Conservation (phyloP, 2,329 filamentous ascomycete genomes). For the Coniella lustricola region DNA sequence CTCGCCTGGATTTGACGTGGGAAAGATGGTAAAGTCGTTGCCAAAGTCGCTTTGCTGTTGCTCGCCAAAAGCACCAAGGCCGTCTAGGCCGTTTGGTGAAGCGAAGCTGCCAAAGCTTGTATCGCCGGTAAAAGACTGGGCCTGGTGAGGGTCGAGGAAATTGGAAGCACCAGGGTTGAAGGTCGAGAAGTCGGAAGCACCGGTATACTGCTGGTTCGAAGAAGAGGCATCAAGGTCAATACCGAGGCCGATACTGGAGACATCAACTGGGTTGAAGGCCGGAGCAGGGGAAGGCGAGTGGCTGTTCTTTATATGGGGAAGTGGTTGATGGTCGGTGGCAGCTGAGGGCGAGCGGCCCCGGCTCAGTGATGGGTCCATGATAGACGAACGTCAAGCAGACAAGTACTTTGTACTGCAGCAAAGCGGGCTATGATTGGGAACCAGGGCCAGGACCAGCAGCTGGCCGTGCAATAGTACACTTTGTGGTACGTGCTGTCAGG, state of each 20-base stretch:
- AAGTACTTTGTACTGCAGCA: not conserved
- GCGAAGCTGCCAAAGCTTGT: constrained; percentile 34
- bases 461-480: too few species aligned
- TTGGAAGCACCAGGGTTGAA: constrained; percentile 30
- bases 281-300: constrained; percentile 50
- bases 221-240: constrained; percentile 50
- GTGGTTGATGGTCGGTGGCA: constrained; percentile 27
- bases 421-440: constrained; percentile 18
- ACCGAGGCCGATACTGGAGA: constrained; percentile 44
- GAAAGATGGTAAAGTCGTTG: constrained; percentile 60
- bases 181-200: constrained; percentile 37
- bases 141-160: constrained; percentile 43
- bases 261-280: constrained; percentile 39
- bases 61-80: constrained; percentile 35
- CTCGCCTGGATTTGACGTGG: constrained; percentile 33
- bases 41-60: constrained; percentile 43
- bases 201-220: constrained; percentile 33
- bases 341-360: constrained; percentile 7
- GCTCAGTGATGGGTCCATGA: constrained; percentile 9
- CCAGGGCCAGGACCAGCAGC: constrained; percentile 18
- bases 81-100: constrained; percentile 31
- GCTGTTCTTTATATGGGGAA: constrained; percentile 59
- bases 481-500: too few species aligned
- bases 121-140: constrained; percentile 34
- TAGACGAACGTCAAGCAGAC: constrained; percentile 5